Conservation (phyloP, 345 rosid species). For the Brassica carinata region DNA sequence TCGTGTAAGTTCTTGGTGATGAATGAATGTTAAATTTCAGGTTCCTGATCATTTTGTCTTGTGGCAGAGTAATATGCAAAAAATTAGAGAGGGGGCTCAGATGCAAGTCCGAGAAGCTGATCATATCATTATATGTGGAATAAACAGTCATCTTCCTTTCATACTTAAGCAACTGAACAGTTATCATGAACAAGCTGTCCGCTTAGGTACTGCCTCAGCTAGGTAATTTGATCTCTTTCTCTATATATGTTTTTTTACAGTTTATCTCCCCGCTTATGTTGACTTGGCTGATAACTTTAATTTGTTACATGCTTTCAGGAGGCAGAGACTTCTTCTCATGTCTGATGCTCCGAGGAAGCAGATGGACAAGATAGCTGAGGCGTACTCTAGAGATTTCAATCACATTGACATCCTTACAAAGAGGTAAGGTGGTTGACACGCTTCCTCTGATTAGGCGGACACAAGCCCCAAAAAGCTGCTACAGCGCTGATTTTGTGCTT, state of each 20-base stretch:
- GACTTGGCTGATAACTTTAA: slow-evolving; percentile 7
- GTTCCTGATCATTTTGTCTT: slow-evolving; percentile 35
- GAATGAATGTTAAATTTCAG: slow-evolving; percentile 19
- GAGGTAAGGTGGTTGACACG: slow-evolving; percentile 51
- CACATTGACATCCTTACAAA: slow-evolving; percentile 90
- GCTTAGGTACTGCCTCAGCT: slow-evolving; percentile 89
- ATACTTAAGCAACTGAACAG: slow-evolving; percentile 87
- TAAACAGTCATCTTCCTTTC: slow-evolving; percentile 75
- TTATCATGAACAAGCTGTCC: slow-evolving; percentile 88
- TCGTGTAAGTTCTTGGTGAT: slow-evolving; percentile 54
- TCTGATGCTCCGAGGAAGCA: slow-evolving; percentile 97
- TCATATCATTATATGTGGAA: slow-evolving; percentile 90
- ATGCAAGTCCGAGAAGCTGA: slow-evolving; percentile 89
- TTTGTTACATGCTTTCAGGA: slow-evolving; percentile 51
- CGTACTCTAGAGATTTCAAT: slow-evolving; percentile 68
- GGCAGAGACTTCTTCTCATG: slow-evolving; percentile 93
- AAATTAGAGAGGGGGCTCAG: slow-evolving; percentile 94
- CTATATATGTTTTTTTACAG: not conserved
- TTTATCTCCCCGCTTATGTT: slow-evolving; percentile 19
- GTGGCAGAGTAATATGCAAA: slow-evolving; percentile 85
- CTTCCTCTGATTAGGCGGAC: not conserved
- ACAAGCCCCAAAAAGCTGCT: slow-evolving; percentile 12
- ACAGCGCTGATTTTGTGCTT: slow-evolving; percentile 30
- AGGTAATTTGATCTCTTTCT: slow-evolving; percentile 54
- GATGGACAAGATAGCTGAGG: slow-evolving; percentile 83